Percentiles rank a stretch among this genome's conserved stretches.
Evolutionary conservation across 2,329 filamentous ascomycete genomes (phyloP).

Genomic region (Blastomyces percursus): DNA sequence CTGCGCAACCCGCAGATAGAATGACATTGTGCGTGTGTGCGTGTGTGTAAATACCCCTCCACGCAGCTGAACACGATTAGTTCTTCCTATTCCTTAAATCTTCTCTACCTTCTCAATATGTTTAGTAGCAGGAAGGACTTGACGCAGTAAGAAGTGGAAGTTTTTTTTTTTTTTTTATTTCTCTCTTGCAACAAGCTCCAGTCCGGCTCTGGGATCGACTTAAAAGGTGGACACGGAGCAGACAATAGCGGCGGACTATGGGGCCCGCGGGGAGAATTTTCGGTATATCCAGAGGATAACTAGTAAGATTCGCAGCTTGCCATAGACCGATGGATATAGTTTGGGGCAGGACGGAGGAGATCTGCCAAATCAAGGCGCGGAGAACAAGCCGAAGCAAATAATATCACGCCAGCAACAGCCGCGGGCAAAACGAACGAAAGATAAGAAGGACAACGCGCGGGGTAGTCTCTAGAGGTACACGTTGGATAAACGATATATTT

Average conservation of each 20-base stretch:
- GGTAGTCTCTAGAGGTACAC: background rate
- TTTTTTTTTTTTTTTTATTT: background rate
- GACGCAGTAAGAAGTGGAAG: background rate
- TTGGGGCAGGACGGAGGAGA: background rate
- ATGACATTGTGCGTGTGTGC: background rate
- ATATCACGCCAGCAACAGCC: background rate
- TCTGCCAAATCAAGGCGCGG: background rate
- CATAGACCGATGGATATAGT: background rate
- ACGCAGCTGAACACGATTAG: background rate
- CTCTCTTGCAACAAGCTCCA: background rate
- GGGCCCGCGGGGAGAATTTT: background rate
- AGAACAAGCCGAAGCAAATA: background rate
- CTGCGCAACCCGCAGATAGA: conserved; percentile 5
- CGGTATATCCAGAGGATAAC: background rate
- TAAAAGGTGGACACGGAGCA: background rate
- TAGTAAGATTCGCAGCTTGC: background rate
- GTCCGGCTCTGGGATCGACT: background rate
- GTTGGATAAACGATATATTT: too few relatives aligned
- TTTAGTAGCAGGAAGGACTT: background rate
- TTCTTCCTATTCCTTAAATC: background rate
- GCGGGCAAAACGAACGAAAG: background rate
- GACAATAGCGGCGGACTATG: background rate
- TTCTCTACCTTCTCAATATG: background rate
- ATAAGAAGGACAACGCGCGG: background rate
- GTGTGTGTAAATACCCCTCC: background rate